Evolutionary conservation across 192 early-diverging fungal genomes (phyloP), one percentile per base, ranked within the genome.

Genomic region (Radiomyces spectabilis): DNA sequence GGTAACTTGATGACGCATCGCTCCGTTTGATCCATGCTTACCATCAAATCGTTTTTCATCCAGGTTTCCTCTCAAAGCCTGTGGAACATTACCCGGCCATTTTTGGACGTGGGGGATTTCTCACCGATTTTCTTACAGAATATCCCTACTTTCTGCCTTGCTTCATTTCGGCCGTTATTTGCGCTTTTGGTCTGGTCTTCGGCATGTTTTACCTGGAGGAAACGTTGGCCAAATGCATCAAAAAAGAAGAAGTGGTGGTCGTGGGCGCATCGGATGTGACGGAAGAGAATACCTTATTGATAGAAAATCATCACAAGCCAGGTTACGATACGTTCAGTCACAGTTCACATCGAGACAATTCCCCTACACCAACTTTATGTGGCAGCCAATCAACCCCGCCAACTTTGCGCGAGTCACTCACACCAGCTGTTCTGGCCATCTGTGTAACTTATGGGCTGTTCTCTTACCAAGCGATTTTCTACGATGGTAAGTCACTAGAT

Each of bases 101-200:
- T 0, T 80, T 80, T 47, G 74, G 66, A 2, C 18, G 71, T 4
- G 25, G 46, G 2, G 59, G 59, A 6, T 34, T 27, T 21, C 1
- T 63, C 16, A 68, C 57, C 24, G 19, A 38, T n/a, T 70, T 88
- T 25, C 66, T 91, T 29, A 45, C 39, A 2, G 29, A 33, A 1
- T 82, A 80, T 48, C 88, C 86, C 0, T 93, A 89, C 47, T 68
- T 87, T 42, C 66, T 93, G 9, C 90, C 90, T 2, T 89, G 86
- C 50, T 47, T 82, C 12, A 54, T 83, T 15, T 76, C 75, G 5
- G 72, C 78, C 8, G 27, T 44, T 13, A 58, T 87, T 12, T 80
- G 79, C 31, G 15, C 75, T 0, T 42, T 79, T 41, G 81, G 84
- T 2, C 66, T 81, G 39, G n/a, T 84, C 0, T 35, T 81, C 15